A percentile compares a stretch with the other conserved stretches of the same genome.
These are phyloP conservation scores for Teunomyces lycoperdinae DNA, from an alignment of 805 yeast species.

Conservation along the genomic window DNA sequence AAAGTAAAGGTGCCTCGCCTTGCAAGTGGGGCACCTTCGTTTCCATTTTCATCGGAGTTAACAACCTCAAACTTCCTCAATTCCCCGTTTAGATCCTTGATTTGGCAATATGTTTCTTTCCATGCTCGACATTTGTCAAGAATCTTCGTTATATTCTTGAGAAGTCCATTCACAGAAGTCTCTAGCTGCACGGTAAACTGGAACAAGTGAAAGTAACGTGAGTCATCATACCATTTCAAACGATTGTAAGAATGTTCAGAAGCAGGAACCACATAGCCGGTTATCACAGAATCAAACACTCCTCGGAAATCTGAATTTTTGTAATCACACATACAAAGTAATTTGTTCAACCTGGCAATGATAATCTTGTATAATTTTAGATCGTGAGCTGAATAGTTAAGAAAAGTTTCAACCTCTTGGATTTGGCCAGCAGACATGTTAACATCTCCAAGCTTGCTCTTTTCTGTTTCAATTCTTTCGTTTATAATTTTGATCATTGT, in stretches of 20 bases:
- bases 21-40: constrained; percentile 8
- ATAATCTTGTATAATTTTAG: constrained; percentile 26
- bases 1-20: constrained; percentile 15
- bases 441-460: constrained; percentile 20
- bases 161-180: constrained; percentile 19
- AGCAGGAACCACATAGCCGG: not conserved
- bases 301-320: constrained; percentile 32
- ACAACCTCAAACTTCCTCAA: constrained; percentile 23
- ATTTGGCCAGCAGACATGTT: constrained; percentile 20
- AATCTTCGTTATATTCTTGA: constrained; percentile 20
- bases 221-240: not conserved
- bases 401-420: constrained; percentile 45
- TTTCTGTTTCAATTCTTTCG: constrained; percentile 13
- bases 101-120: constrained; percentile 27
- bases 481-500: constrained; percentile 28
- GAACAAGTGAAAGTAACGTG: constrained; percentile 7
- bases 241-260: not conserved
- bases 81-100: constrained; percentile 27
- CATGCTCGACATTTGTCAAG: constrained; percentile 26
- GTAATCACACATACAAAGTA: constrained; percentile 28
- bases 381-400: constrained; percentile 46
- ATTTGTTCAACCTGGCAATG: constrained; percentile 36
- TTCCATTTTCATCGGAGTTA: constrained; percentile 5
- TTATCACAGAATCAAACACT: constrained; percentile 14
- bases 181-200: constrained; percentile 24